Evolutionary conservation across 2,329 filamentous ascomycete genomes (phyloP).

Genomic region (Thermothelomyces thermophilus): DNA sequence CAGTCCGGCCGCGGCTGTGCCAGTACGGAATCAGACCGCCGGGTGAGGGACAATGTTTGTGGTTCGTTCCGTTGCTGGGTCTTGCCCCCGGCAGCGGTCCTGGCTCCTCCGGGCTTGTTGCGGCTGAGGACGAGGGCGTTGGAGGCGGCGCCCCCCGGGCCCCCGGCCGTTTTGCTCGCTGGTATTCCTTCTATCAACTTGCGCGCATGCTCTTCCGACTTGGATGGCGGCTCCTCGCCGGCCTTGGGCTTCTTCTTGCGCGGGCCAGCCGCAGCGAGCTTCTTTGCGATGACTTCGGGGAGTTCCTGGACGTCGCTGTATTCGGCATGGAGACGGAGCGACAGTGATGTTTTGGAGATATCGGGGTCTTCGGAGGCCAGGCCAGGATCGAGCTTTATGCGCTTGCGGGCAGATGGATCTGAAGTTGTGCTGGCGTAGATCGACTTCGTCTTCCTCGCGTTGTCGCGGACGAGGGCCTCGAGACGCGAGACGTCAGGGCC

Average conservation of each 20-base stretch:
- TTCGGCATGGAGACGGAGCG: conserved; percentile 60
- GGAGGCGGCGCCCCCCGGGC: conserved; percentile 25
- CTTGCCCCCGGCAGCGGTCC: conserved; percentile 20
- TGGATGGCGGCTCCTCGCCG: conserved; percentile 25
- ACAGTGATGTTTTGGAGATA: conserved; percentile 38
- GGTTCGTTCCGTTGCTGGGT: conserved; percentile 27
- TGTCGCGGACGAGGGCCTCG: conserved; percentile 35
- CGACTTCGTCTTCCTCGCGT: conserved; percentile 36
- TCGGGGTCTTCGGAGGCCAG: conserved; percentile 36
- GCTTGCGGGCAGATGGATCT: conserved; percentile 26
- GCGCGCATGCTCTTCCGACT: conserved; percentile 44
- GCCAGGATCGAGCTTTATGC: conserved; percentile 31
- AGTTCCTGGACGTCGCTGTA: conserved; percentile 73
- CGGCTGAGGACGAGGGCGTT: conserved; percentile 34
- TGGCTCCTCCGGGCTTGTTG: conserved; percentile 23
- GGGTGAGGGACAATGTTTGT: conserved; percentile 33
- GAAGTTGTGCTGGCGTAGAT: conserved; percentile 32
- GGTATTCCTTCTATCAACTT: conserved; percentile 62
- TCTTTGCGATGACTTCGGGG: conserved; percentile 70
- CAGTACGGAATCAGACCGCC: conserved; percentile 27
- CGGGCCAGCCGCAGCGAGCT: conserved; percentile 57
- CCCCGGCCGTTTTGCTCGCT: conserved; percentile 30
- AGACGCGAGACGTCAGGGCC: conserved; percentile 27
- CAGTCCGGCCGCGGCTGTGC: conserved; percentile 70
- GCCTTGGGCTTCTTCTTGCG: conserved; percentile 48